Percentiles rank a stretch among this genome's conserved stretches.
Evolutionary conservation across 257 asterid genomes (phyloP).

Genomic region (Hygrophila difformis): DNA sequence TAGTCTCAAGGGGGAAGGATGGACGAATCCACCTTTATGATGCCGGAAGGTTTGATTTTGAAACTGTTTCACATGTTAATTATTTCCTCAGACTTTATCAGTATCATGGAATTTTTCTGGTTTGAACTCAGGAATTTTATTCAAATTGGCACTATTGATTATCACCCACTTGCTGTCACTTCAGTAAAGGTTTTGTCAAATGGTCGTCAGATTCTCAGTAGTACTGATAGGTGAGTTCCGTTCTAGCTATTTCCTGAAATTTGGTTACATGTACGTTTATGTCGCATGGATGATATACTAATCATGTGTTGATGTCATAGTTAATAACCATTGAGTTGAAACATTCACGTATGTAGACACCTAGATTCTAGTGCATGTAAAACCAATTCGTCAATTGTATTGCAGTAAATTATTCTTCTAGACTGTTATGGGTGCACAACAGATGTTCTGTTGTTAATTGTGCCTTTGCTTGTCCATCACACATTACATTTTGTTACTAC

Average conservation of each 20-base stretch:
- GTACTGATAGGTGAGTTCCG: constrained; percentile 47
- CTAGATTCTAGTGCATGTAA: too few species aligned
- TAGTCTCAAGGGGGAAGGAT: constrained; percentile 58
- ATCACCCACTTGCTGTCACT: constrained; percentile 46
- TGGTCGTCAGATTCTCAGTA: constrained; percentile 52
- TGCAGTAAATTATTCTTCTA: too few species aligned
- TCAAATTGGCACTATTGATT: constrained; percentile 42
- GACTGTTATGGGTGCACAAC: background rate
- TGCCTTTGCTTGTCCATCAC: constrained; percentile 1
- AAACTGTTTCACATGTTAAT: constrained; percentile 14
- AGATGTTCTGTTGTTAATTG: constrained; percentile 7
- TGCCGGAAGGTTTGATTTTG: constrained; percentile 38
- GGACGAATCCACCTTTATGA: constrained; percentile 52
- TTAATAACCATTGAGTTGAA: too few species aligned
- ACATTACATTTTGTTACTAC: constrained; percentile 17
- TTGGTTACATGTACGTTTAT: too few species aligned
- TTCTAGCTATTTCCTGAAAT: constrained; percentile 3
- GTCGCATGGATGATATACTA: too few species aligned
- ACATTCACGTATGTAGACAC: too few species aligned
- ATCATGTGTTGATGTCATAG: too few species aligned
- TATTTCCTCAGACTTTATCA: constrained; percentile 4
- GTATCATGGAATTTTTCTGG: constrained; percentile 11
- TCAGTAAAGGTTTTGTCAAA: constrained; percentile 37
- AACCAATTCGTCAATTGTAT: too few species aligned
- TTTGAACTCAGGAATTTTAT: constrained; percentile 37